Evolutionary conservation across 805 yeast genomes (phyloP).

Genomic region (Candida silvatica): DNA sequence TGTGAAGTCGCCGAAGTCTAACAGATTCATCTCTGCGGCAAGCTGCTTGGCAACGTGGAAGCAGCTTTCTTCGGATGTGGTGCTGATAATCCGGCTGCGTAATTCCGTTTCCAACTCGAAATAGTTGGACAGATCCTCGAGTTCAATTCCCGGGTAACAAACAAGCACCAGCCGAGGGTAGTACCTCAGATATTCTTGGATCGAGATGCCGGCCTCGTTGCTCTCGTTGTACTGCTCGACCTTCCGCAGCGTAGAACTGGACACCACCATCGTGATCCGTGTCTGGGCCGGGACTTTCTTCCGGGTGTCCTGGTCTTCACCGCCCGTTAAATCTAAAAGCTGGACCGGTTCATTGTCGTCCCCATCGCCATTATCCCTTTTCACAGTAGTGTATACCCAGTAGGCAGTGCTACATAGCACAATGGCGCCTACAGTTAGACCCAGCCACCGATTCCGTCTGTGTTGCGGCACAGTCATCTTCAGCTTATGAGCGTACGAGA

Average conservation of each 20-base stretch:
- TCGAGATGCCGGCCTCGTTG: constrained; percentile 6
- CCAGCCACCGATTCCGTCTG: too few species aligned
- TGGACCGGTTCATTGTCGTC: neutral
- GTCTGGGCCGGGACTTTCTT: constrained; percentile 5
- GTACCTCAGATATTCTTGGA: constrained; percentile 5
- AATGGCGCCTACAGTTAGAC: too few species aligned
- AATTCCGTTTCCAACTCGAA: constrained; percentile 14
- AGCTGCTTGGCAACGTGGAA: constrained; percentile 50
- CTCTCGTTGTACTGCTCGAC: constrained; percentile 6
- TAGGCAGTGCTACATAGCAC: too few species aligned
- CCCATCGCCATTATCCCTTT: too few species aligned
- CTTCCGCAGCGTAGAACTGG: constrained; percentile 5
- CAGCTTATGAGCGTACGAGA: too few species aligned
- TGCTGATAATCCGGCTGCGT: constrained; percentile 30
- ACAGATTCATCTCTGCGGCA: constrained; percentile 16
- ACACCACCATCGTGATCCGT: constrained; percentile 13
- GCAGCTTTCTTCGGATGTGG: constrained; percentile 40
- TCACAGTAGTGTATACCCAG: too few species aligned
- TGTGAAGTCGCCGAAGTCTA: constrained; percentile 14
- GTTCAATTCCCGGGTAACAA: constrained; percentile 18
- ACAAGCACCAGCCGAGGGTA: constrained; percentile 19
- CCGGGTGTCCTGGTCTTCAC: neutral
- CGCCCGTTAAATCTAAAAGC: neutral
- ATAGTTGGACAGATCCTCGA: constrained; percentile 8
- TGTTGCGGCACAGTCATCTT: too few species aligned